phyloP scores from a whole-genome alignment of 108 stramenopile genomes.

The Discostella stelligeroides region DNA sequence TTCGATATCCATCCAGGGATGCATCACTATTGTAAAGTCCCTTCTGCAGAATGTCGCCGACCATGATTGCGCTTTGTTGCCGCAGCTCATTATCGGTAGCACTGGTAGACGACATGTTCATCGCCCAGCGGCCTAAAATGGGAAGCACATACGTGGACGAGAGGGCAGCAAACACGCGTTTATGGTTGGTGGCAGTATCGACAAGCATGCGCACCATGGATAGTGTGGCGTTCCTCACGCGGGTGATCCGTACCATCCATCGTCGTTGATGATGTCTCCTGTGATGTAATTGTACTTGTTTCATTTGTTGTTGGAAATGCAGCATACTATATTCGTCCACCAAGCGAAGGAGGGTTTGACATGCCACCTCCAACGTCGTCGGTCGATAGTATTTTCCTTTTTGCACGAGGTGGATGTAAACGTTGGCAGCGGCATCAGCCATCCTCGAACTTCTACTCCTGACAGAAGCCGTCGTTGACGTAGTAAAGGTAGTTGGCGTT shows the following conservation, averaged over 20 bases:
- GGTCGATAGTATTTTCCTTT: background rate
- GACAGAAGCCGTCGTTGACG: too few relatives aligned
- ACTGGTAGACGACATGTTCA: too few relatives aligned
- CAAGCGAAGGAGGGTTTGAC: slow-evolving; percentile 16
- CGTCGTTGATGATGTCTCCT: background rate
- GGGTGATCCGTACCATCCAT: background rate
- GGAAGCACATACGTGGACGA: slow-evolving; percentile 24
- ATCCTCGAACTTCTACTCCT: too few relatives aligned
- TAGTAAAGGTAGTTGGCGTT: too few relatives aligned
- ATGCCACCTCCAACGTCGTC: slow-evolving; percentile 23
- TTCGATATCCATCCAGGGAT: slow-evolving; percentile 71
- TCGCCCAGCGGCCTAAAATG: slow-evolving; percentile 29
- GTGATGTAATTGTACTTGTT: background rate
- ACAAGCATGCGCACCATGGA: slow-evolving; percentile 3
- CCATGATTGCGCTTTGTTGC: slow-evolving; percentile 1
- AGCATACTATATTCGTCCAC: slow-evolving; percentile 16
- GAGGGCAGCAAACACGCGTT: slow-evolving; percentile 25
- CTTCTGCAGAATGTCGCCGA: slow-evolving; percentile 45
- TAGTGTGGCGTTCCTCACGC: slow-evolving; percentile 24
- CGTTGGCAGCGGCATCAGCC: background rate
- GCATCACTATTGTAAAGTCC: slow-evolving; percentile 51
- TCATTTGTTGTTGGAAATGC: background rate
- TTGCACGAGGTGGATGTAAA: too few relatives aligned
- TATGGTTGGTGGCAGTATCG: slow-evolving; percentile 13
- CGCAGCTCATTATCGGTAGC: too few relatives aligned